Conservation (phyloP, 805 yeast genomes). For the Maudiozyma serrabonitensis region DNA sequence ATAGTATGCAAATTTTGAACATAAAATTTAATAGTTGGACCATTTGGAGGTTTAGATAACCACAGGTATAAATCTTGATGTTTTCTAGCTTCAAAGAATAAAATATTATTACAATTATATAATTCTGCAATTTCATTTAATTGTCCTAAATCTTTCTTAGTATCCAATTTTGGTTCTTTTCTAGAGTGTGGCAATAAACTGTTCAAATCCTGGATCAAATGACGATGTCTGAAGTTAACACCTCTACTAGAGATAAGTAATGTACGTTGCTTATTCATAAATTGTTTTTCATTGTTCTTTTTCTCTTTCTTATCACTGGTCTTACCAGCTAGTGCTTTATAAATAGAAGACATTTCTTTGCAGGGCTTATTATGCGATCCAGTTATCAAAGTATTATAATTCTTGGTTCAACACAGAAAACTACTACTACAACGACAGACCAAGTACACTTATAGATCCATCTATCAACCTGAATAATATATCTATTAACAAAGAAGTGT, state of each 20-base stretch:
- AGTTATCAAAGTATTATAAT: too few species aligned
- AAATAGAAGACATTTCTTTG: slow-evolving; percentile 54
- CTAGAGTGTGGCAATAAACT: slow-evolving; percentile 85
- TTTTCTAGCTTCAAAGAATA: slow-evolving; percentile 92
- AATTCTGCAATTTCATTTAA: slow-evolving; percentile 93
- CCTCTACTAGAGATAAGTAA: slow-evolving; percentile 90
- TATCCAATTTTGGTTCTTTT: slow-evolving; percentile 92
- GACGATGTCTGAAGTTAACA: slow-evolving; percentile 90
- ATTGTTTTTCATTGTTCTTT: slow-evolving; percentile 36
- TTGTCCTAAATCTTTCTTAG: slow-evolving; percentile 79
- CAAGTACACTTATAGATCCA: too few species aligned
- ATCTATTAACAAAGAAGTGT: too few species aligned
- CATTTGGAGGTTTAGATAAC: slow-evolving; percentile 95
- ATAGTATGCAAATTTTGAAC: slow-evolving; percentile 91
- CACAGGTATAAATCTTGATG: slow-evolving; percentile 92
- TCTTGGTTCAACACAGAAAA: too few species aligned
- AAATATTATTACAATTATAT: slow-evolving; percentile 90
- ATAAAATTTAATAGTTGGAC: slow-evolving; percentile 91
- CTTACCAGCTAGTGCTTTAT: slow-evolving; percentile 54
- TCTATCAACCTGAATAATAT: too few species aligned
- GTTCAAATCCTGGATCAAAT: slow-evolving; percentile 72
- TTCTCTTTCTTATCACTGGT: slow-evolving; percentile 24
- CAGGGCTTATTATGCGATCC: too few species aligned
- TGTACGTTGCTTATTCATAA: slow-evolving; percentile 80
- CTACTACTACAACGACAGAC: too few species aligned